Conservation (phyloP, 768 basidiomycete species). For the Leccinellum albellum region DNA sequence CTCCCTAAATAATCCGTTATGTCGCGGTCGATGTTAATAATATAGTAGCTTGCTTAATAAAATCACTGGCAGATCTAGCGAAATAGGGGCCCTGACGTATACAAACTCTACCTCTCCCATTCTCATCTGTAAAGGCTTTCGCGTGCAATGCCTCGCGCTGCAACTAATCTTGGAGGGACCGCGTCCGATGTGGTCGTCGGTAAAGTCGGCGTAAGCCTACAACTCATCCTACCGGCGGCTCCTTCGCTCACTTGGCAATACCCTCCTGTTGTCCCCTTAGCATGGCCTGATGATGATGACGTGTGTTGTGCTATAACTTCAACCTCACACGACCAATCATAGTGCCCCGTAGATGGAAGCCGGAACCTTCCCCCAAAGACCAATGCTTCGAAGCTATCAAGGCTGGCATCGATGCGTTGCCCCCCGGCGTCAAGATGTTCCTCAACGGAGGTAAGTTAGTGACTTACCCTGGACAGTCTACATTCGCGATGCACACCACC, state of each 20-base stretch:
- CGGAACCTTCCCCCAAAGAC: conserved; percentile 47
- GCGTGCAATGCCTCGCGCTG: conserved; percentile 28
- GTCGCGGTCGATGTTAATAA: too few relatives aligned
- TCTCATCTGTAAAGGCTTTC: background rate
- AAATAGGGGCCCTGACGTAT: background rate
- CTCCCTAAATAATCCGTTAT: too few relatives aligned
- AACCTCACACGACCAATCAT: background rate
- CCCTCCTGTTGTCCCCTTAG: conserved; percentile 2
- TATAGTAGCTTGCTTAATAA: too few relatives aligned
- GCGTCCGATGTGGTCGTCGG: conserved; percentile 35
- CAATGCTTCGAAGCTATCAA: conserved; percentile 63
- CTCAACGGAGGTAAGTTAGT: conserved; percentile 47
- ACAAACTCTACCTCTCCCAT: background rate
- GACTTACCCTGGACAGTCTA: conserved; percentile 2
- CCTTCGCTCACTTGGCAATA: too few relatives aligned
- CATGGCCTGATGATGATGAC: conserved; percentile 61
- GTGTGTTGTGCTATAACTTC: conserved; percentile 20
- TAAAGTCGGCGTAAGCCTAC: conserved; percentile 34
- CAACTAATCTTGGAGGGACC: conserved; percentile 37
- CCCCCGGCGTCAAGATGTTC: conserved; percentile 43
- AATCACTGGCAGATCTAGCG: background rate
- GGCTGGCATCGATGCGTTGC: conserved; percentile 42
- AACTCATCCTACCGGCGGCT: background rate
- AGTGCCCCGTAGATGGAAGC: conserved; percentile 35
- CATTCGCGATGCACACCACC: too few relatives aligned